Base-by-base conservation (phyloP, 192 early-diverging fungal genomes). In the Coemansia sp. region DNA sequence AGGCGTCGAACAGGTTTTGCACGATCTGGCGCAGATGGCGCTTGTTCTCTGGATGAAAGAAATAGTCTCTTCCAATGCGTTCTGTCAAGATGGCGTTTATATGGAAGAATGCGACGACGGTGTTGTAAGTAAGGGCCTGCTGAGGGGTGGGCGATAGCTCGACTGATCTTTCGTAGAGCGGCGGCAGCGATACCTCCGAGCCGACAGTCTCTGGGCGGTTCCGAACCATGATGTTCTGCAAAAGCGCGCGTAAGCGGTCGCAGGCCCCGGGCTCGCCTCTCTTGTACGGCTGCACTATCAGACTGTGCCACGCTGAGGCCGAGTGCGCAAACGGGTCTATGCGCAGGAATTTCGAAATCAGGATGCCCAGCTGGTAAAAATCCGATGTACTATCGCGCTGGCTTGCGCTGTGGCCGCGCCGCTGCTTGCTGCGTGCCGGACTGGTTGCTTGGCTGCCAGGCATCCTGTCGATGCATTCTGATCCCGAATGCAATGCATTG, bases 151-250 rank as follows among this genome's bases (percentile, higher is more conserved):
- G 72, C 20, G 39, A 47, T 13, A 81, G 36, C 10, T 55, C 34
- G 19, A 81, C 65, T 1, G 47, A 27, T 36, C 32, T 55, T 35
- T 88, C 84, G 46, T 82, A 58, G 16, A 93, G 65, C 6, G 87
- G 85, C 22, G 91, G 91, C 0, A 93, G 76, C 30, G 60, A 62
- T 1, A 91, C 75, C 28, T 91, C 87, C 20, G 60, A 55, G 42
- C 66, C 64, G 18, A 92, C 65, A 19, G 85, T 82, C 25, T 83
- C 81, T 23, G 71, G 60, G 7, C 72, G 72, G 66, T 90, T 91
- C 8, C 91, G 86, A 4, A 92, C 83, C 87, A 94, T 91, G 24
- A 89, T 69, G 55, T 82, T 75, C 20, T 88, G 77, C 84, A 93
- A 81, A 28, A 90, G 67, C 16, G 81, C 73, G 18, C 67, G 55